Evolutionary conservation across 2,329 filamentous ascomycete species (phyloP).

Genomic region (Parastagonospora nodorum): DNA sequence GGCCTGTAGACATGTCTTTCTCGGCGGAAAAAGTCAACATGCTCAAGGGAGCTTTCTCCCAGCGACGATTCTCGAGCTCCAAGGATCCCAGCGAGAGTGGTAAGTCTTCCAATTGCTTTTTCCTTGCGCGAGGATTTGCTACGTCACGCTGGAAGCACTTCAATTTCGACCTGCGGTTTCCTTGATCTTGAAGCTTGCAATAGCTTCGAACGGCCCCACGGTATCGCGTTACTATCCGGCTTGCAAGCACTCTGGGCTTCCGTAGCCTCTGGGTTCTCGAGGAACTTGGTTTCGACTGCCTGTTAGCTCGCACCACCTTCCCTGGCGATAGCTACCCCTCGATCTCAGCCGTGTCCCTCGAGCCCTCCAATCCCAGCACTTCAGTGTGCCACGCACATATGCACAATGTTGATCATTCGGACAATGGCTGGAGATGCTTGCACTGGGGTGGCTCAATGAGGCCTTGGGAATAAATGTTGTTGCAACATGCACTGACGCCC

Average conservation of each 20-base stretch:
- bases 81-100: conserved; percentile 46
- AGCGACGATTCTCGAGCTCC: conserved; percentile 41
- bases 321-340: not conserved
- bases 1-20: conserved; percentile 38
- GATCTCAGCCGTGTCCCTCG: not conserved
- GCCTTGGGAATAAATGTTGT: not conserved
- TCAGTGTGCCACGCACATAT: not conserved
- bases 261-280: not conserved
- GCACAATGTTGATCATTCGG: not conserved
- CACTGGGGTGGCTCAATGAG: not conserved
- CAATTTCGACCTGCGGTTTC: not conserved
- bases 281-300: not conserved
- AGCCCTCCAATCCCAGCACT: not conserved
- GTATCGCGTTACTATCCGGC: not conserved
- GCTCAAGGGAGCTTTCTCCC: conserved; percentile 34
- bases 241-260: not conserved
- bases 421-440: too few species aligned
- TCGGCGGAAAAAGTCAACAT: conserved; percentile 41
- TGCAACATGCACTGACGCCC: conserved; percentile 2
- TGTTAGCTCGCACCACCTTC: not conserved
- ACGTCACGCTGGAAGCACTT: conserved; percentile 15
- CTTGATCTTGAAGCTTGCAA: not conserved
- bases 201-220: not conserved
- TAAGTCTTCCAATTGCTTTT: conserved; percentile 23
- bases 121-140: conserved; percentile 1